These are phyloP conservation scores for Saprolegnia diclina DNA, from an alignment of 352 stramenopile species.

Conservation along the genomic window DNA sequence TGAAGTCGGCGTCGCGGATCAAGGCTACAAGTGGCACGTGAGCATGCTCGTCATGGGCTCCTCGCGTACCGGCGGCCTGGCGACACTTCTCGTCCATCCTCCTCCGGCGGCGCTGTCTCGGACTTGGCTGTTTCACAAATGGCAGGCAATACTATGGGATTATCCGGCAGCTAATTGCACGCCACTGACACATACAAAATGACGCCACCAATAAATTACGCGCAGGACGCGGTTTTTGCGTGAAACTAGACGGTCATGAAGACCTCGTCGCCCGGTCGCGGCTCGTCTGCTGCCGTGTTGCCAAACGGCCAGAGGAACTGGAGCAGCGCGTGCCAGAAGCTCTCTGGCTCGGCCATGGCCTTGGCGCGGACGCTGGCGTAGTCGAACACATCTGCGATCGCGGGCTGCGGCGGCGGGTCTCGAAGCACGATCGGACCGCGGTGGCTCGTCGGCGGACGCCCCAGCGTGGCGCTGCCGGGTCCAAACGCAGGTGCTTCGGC, in stretches of 20 bases:
- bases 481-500: too few species aligned
- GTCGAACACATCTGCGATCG: conserved; percentile 30
- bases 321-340: conserved; percentile 14
- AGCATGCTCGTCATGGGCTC: background rate
- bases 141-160: background rate
- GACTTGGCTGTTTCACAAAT: background rate
- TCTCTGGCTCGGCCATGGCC: conserved; percentile 36
- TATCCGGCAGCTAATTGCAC: background rate
- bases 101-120: too few species aligned
- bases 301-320: background rate
- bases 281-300: background rate
- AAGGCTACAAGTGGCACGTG: conserved; percentile 34
- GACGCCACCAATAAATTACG: background rate
- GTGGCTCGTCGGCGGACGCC: background rate
- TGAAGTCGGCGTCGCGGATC: conserved; percentile 70
- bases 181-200: background rate
- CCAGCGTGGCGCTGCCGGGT: too few species aligned
- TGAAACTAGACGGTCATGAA: conserved; percentile 73
- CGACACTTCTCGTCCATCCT: background rate
- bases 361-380: conserved; percentile 28
- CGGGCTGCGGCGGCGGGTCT: background rate
- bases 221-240: background rate
- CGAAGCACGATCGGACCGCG: conserved; percentile 29
- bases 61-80: background rate
- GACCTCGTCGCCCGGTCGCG: conserved; percentile 52